Evolutionary conservation across 1,284 basidiomycete genomes (phyloP).

Genomic region (Vanrija sp.): DNA sequence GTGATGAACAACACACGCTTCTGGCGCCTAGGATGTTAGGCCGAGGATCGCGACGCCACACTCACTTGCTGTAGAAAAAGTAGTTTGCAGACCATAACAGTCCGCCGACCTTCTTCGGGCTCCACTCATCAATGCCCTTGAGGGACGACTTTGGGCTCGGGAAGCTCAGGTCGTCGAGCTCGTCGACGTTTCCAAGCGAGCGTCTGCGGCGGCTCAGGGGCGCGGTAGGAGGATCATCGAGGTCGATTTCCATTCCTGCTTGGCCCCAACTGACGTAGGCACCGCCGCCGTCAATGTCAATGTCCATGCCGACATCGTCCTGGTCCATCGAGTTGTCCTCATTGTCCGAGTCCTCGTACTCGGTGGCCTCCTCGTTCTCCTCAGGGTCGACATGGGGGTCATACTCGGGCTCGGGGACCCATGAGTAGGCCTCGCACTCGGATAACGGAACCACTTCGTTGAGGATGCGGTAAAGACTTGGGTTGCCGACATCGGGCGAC

Average conservation of each 20-base stretch:
- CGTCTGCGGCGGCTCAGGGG: background rate
- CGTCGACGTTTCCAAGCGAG: constrained; percentile 54
- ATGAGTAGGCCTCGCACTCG: constrained; percentile 94
- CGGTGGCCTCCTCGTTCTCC: constrained; percentile 57
- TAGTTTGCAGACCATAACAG: constrained; percentile 95
- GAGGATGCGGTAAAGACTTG: constrained; percentile 69
- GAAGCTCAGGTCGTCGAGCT: constrained; percentile 35
- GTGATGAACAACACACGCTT: constrained; percentile 92
- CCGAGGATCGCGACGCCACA: constrained; percentile 3
- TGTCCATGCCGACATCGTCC: constrained; percentile 34
- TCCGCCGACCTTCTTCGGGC: constrained; percentile 60
- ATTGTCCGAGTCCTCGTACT: constrained; percentile 37
- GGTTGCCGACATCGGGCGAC: constrained; percentile 16
- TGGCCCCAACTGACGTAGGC: constrained; percentile 28
- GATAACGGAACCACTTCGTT: constrained; percentile 85
- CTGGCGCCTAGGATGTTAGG: constrained; percentile 47
- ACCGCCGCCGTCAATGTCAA: constrained; percentile 40
- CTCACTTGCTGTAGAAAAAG: constrained; percentile 92
- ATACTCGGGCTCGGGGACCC: constrained; percentile 86
- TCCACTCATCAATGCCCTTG: constrained; percentile 40
- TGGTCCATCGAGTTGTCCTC: constrained; percentile 32
- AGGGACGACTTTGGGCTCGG: constrained; percentile 10
- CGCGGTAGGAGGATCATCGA: constrained; percentile 8
- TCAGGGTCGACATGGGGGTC: constrained; percentile 88
- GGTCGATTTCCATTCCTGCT: constrained; percentile 32